These are phyloP conservation scores for Trametes cingulata DNA, from an alignment of 768 basidiomycete genomes.

Conservation along the genomic window DNA sequence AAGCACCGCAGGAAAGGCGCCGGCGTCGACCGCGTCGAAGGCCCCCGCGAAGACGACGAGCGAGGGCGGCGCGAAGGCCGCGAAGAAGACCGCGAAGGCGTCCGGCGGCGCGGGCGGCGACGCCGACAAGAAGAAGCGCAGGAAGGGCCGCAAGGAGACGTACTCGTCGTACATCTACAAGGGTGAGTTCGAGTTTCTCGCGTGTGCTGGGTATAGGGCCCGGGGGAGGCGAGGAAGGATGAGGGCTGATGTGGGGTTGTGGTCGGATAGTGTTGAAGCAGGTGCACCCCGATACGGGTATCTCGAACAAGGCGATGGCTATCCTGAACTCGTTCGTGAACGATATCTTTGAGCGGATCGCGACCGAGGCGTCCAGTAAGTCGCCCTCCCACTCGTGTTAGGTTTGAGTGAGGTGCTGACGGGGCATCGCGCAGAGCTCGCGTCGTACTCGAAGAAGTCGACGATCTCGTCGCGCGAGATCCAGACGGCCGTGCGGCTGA, in stretches of 20 bases:
- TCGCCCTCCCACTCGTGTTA: not conserved
- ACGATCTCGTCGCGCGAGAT: constrained; percentile 99
- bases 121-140: constrained; percentile 76
- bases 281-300: constrained; percentile 98
- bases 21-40: constrained; percentile 67
- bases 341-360: constrained; percentile 92
- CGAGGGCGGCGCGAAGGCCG: constrained; percentile 47
- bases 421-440: constrained; percentile 63
- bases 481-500: constrained; percentile 92
- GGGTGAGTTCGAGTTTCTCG: constrained; percentile 46
- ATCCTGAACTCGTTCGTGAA: constrained; percentile 93
- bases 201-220: not conserved
- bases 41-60: constrained; percentile 56
- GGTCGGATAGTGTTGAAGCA: constrained; percentile 78
- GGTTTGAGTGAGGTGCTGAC: not conserved
- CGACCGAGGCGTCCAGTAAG: constrained; percentile 85
- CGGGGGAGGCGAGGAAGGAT: constrained; percentile 3
- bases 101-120: constrained; percentile 52
- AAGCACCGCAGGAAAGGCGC: constrained; percentile 84
- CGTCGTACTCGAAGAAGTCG: constrained; percentile 97
- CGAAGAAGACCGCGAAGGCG: constrained; percentile 59
- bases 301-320: constrained; percentile 96
- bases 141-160: constrained; percentile 88
- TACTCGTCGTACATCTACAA: constrained; percentile 97
- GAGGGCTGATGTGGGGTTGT: not conserved